These are phyloP conservation scores for Cryphonectria parasitica DNA, from an alignment of 2,329 filamentous ascomycete species.

Conservation along the genomic window DNA sequence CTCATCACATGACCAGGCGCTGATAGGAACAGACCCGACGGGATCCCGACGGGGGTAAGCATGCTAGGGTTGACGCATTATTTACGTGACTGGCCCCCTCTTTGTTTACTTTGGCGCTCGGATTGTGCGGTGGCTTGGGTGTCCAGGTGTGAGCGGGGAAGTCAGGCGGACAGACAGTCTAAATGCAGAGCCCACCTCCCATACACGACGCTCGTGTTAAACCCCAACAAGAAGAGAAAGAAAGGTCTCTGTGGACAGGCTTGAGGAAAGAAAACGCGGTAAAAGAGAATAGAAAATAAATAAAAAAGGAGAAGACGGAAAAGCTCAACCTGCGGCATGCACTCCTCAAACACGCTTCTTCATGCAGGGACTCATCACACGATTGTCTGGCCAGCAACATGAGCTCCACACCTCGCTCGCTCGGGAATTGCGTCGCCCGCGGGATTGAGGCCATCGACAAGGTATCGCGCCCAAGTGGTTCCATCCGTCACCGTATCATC, in stretches of 20 bases:
- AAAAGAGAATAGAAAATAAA: not conserved
- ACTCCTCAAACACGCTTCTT: constrained; percentile 21
- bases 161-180: constrained; percentile 5
- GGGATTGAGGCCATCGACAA: not conserved
- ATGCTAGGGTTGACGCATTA: constrained; percentile 26
- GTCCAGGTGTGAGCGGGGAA: no score
- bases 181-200: constrained; percentile 18
- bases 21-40: constrained; percentile 25
- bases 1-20: constrained; percentile 27
- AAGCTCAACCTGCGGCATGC: constrained; percentile 20
- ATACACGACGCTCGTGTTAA: no score
- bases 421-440: not conserved
- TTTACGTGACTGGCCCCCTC: constrained; percentile 29
- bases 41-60: constrained; percentile 19
- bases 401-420: not conserved
- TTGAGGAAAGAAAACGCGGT: not conserved
- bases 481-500: not conserved
- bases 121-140: not conserved
- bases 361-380: constrained; percentile 22
- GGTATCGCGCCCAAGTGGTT: not conserved
- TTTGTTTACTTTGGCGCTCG: constrained; percentile 28
- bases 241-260: not conserved
- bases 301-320: not conserved
- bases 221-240: not conserved
- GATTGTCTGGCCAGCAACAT: not conserved